Conservation (phyloP, 1,139 yeast species). For the Casaregolazyma lundiana region DNA sequence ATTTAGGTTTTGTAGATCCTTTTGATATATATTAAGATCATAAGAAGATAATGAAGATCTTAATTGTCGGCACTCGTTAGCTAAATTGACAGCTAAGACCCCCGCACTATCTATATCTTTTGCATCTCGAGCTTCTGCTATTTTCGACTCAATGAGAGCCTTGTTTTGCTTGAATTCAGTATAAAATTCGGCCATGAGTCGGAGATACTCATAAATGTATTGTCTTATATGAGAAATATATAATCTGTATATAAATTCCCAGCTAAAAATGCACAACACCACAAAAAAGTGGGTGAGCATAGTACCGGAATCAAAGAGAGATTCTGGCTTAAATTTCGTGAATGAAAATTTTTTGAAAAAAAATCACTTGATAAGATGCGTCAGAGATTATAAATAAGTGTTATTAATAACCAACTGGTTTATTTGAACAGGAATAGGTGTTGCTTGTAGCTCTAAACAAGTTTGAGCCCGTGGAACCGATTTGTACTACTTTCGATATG, state of each 20-base stretch:
- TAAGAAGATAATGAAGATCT: constrained; percentile 19
- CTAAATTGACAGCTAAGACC: constrained; percentile 15
- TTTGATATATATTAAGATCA: constrained; percentile 23
- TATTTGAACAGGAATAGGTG: too few relatives aligned
- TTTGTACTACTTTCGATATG: too few relatives aligned
- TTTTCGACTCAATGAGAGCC: constrained; percentile 18
- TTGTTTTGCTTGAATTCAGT: constrained; percentile 16
- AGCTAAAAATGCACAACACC: not conserved
- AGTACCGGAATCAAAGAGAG: not conserved
- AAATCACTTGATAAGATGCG: not conserved
- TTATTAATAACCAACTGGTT: too few relatives aligned
- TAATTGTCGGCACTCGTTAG: constrained; percentile 18
- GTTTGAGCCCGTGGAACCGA: too few relatives aligned
- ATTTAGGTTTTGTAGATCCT: constrained; percentile 15
- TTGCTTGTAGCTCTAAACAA: too few relatives aligned
- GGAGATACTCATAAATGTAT: not conserved
- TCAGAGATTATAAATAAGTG: not conserved
- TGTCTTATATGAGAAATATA: not conserved
- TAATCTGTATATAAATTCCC: not conserved
- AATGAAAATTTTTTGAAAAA: not conserved
- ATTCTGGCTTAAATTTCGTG: too few relatives aligned
- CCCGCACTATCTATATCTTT: constrained; percentile 15
- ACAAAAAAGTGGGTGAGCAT: not conserved
- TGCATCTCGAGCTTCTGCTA: constrained; percentile 12
- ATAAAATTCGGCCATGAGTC: constrained; percentile 12